phyloP scores from a whole-genome alignment of 768 basidiomycete genomes.

The Mrakia blollopis region DNA sequence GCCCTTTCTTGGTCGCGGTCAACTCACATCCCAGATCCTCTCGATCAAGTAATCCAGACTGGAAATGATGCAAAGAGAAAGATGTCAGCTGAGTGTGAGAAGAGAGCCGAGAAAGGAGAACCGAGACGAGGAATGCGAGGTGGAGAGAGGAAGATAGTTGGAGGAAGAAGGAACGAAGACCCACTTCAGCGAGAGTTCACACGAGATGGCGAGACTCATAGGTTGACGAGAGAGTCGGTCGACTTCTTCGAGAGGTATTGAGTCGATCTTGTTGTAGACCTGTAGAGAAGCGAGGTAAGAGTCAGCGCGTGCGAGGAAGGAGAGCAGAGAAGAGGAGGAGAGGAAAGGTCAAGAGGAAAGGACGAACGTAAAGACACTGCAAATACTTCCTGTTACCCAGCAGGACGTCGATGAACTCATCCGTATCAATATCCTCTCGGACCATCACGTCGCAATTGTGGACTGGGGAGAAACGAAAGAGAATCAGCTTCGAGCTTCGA shows the following conservation, averaged over 20 bases:
- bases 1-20: background rate
- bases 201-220: conserved; percentile 88
- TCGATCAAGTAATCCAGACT: conserved; percentile 48
- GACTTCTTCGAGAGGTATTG: conserved; percentile 53
- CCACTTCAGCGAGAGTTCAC: conserved; percentile 88
- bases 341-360: background rate
- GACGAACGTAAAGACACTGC: conserved; percentile 63
- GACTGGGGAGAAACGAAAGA: conserved; percentile 36
- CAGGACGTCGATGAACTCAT: conserved; percentile 84
- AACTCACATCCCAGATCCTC: conserved; percentile 47
- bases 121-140: background rate
- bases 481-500: conserved; percentile 19
- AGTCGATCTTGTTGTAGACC: conserved; percentile 95
- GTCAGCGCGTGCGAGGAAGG: conserved; percentile 20
- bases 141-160: background rate
- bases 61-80: background rate
- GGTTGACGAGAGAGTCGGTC: conserved; percentile 77
- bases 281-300: background rate
- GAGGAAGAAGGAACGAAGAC: conserved; percentile 38
- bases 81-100: background rate
- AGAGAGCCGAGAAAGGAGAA: conserved; percentile 2
- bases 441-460: conserved; percentile 90
- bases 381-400: conserved; percentile 94
- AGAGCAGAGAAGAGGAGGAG: background rate
- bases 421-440: conserved; percentile 72